These are phyloP conservation scores for Rosa multiflora DNA, from an alignment of 306 rosid species.

Conservation along the genomic window DNA sequence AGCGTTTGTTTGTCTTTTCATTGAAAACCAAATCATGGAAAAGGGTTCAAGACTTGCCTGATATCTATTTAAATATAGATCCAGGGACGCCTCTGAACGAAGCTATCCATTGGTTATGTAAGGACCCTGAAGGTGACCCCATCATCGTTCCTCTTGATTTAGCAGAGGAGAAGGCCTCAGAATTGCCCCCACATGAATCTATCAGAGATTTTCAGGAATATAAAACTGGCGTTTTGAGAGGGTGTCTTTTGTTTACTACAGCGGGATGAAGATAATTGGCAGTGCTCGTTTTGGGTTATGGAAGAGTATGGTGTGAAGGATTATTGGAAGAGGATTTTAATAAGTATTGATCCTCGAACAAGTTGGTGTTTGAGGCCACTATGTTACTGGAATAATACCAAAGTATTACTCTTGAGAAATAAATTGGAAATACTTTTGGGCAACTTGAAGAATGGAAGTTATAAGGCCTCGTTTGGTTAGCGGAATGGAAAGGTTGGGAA, in stretches of 20 bases:
- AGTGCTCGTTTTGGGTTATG: constrained; percentile 2
- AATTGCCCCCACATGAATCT: neutral
- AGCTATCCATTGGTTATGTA: neutral
- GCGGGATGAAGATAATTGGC: neutral
- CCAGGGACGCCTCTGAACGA: neutral
- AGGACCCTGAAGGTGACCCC: neutral
- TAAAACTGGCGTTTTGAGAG: neutral
- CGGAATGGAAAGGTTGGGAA: too few relatives aligned
- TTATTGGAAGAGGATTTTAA: neutral
- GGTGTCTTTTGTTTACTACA: neutral
- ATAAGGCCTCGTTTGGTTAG: too few relatives aligned
- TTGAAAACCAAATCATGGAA: neutral
- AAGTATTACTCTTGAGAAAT: neutral
- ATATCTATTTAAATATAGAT: neutral
- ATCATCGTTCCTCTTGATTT: neutral
- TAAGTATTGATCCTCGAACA: neutral
- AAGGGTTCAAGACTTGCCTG: neutral
- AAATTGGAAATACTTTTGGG: neutral
- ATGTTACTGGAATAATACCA: neutral
- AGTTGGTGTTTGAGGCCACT: neutral
- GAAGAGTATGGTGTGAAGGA: neutral
- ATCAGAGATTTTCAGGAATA: neutral
- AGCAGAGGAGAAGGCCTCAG: neutral
- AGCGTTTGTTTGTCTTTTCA: neutral
- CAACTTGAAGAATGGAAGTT: neutral